Evolutionary conservation across 208 protist genomes (phyloP), one percentile per base, ranked within the genome.

Genomic region (Crithidia fasciculata): DNA sequence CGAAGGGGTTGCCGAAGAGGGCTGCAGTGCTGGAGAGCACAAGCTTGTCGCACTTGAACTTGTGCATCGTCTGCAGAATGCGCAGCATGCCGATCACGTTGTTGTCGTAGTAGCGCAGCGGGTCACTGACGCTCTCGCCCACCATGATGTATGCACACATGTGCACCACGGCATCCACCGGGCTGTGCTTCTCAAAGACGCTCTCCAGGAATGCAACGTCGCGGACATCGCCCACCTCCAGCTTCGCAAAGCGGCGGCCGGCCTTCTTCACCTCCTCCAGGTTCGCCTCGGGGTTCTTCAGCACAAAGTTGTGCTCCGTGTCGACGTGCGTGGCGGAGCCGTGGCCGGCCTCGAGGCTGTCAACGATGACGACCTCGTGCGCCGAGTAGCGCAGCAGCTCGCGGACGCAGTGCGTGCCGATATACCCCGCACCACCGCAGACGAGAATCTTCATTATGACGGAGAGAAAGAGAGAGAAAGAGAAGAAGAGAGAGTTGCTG

Each of bases 381-480:
- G 79, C 70, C 1, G 80, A 85, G 18, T 74, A 66, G 13, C 93
- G 84, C 10, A 99, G 77, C 10, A 99, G 72, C 76, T 98, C 90
- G 7, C 98, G 77, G 10, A 97, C 88, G 45, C 98, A 98, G 76
- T 99, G 98, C n/a, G 84, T 95, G 4, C 98, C 98, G 74, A 99
- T 99, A 83, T 98, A 99, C 8, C 98, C 98, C 18, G 97, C 95
- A 16, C 98, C 98, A 52, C 98, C 98, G 70, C 96, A 98, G 49
- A 99, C 95, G 18, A 99, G 85, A 70, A 99, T 87, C 39, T 69
- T 73, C 91, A 94, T 96, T 40, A 10, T 72, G 52, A 55, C 36
- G 5, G 8, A 50, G 41, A 59, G 7, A 47, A n/a, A 72, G 40
- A 71, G 8, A 12, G 47, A 56, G 16, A 75, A 58, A 71, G 15